Evolutionary conservation across 1,284 basidiomycete species (phyloP).

Genomic region (Schizopora paradoxa): DNA sequence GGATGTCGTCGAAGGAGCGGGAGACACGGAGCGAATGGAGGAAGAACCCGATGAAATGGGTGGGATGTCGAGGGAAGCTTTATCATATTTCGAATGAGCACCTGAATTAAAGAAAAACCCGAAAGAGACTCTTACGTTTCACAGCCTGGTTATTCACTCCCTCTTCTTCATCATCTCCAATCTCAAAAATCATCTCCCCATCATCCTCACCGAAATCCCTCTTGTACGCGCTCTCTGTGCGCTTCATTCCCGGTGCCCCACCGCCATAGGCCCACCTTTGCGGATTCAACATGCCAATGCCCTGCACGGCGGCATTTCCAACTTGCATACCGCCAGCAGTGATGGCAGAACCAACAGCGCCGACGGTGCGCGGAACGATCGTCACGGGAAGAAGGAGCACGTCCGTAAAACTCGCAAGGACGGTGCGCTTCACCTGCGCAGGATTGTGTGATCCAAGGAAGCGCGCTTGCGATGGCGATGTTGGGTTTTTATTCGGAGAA

Average conservation of each 20-base stretch:
- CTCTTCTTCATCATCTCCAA: conserved; percentile 43
- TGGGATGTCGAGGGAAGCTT: conserved; percentile 10
- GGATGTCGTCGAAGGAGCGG: conserved; percentile 8
- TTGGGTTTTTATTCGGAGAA: conserved; percentile 27
- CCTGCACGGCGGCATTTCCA: conserved; percentile 76
- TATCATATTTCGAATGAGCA: not conserved
- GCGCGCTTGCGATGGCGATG: conserved; percentile 44
- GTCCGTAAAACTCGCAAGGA: conserved; percentile 87
- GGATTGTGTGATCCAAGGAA: conserved; percentile 87
- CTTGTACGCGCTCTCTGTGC: conserved; percentile 31
- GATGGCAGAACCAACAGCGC: conserved; percentile 73
- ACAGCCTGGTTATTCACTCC: conserved; percentile 11
- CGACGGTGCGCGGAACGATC: conserved; percentile 86
- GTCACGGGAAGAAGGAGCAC: conserved; percentile 90
- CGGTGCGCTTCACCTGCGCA: conserved; percentile 87
- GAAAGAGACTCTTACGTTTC: conserved; percentile 8
- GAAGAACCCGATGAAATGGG: conserved; percentile 4
- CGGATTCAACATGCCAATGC: conserved; percentile 83
- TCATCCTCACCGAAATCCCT: conserved; percentile 36
- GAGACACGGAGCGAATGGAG: conserved; percentile 11
- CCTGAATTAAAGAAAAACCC: not conserved
- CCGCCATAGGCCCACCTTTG: conserved; percentile 58
- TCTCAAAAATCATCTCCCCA: conserved; percentile 53
- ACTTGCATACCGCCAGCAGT: conserved; percentile 57
- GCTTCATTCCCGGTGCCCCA: conserved; percentile 21